Base-by-base conservation (phyloP, 495 filamentous ascomycete species). In the Aspergillus mulundensis region DNA sequence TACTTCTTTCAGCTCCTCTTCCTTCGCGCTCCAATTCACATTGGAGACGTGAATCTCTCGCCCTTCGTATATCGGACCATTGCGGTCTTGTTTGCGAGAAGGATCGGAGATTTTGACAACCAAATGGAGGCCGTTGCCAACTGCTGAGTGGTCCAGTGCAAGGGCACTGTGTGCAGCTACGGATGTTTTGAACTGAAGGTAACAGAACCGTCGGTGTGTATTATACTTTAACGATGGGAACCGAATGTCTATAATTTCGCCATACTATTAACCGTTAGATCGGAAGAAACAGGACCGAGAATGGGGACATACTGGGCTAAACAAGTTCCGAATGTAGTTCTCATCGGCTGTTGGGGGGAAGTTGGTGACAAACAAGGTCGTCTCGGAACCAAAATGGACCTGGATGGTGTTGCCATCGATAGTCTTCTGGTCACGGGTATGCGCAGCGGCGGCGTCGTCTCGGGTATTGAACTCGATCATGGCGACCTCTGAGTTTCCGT, bases 171-270 rank as follows among this genome's bases (percentile, higher is more conserved):
- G 76, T 1, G 90, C 88, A 20, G 81, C 78, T 5, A 74, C 76
- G 2, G 82, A 66, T 32, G 82, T 83, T 38, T 84, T 77, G 68
- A 96, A 97, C 43, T 95, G 88, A 7, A 96, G 78, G 66, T 98
- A 98, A 70, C 90, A 96, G 72, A 98, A 98, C 5, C 93, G 86
- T 28, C 94, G 88, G 61, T 86, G 84, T 6, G 87, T 88, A 61
- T 96, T 89, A 66, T 78, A 91, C 69, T 93, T 93, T 43, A 98
- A 82, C 39, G 88, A 94, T 7, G 94, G 94, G 66, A 93, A 93
- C 12, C 94, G 88, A 50, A 98, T 77, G 63, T 87, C 89, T 50
- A 92, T 75, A 52, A 98, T 85, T 32, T 92, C 84, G 48, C 94
- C 93, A 64, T 81, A 90, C 74, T 83, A 60, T n/a, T 44, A 34